Conservation (phyloP, 305 asterid genomes). For the Fraxinus greggii region DNA sequence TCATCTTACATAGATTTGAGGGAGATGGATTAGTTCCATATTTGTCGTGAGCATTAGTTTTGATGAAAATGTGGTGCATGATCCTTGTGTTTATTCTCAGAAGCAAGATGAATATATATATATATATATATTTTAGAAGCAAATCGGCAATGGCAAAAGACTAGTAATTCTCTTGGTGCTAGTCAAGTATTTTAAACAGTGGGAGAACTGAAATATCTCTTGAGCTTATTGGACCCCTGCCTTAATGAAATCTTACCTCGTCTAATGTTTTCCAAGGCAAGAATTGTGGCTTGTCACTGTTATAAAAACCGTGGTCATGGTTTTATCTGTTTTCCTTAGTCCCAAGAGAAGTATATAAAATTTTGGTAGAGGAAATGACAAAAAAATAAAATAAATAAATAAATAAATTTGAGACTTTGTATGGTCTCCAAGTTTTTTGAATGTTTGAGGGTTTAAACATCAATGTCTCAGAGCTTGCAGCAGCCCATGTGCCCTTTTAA, state of each 20-base stretch:
- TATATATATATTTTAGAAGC: background rate
- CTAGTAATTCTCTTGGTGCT: background rate
- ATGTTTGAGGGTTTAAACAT: constrained; percentile 1
- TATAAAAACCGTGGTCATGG: constrained; percentile 4
- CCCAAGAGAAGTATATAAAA: constrained; percentile 8
- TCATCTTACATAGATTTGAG: constrained; percentile 14
- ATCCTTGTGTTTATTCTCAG: background rate
- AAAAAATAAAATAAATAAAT: no score
- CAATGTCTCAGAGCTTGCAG: constrained; percentile 18
- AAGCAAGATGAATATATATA: background rate
- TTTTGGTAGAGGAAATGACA: constrained; percentile 6
- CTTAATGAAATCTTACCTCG: no score
- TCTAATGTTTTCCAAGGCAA: no score
- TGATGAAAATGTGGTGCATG: constrained; percentile 3
- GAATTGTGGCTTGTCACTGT: constrained; percentile 9
- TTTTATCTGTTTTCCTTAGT: background rate
- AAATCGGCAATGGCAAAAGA: background rate
- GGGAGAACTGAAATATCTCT: background rate
- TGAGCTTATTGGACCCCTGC: background rate
- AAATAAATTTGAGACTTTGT: constrained; percentile 3
- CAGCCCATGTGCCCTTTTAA: background rate
- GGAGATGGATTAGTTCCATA: constrained; percentile 6
- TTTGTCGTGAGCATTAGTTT: constrained; percentile 13
- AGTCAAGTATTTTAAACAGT: background rate
- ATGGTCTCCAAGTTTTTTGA: constrained; percentile 12